phyloP scores from a whole-genome alignment of 345 rosid genomes.

The Turritis glabra region DNA sequence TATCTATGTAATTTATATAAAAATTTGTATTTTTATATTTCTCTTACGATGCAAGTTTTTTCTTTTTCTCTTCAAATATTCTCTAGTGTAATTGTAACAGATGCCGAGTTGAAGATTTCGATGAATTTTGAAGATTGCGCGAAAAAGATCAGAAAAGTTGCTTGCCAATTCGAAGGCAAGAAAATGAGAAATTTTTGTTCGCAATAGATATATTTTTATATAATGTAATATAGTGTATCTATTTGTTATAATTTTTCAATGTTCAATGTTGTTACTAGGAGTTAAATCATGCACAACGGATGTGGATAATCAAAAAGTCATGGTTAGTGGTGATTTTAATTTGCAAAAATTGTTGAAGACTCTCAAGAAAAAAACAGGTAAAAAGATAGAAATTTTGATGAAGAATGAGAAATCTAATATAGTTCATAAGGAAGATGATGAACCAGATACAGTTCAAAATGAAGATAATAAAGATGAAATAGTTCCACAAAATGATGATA shows the following conservation, averaged over 20 bases:
- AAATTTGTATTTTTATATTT: no score
- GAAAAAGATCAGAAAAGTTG: neutral
- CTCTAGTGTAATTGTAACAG: neutral
- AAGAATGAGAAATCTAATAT: neutral
- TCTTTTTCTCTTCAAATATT: neutral
- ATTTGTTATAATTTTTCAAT: neutral
- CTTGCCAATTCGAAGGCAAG: neutral
- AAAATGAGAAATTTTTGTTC: neutral
- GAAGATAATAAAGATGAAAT: neutral
- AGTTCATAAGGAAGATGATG: neutral
- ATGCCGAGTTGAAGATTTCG: neutral
- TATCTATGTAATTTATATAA: no score
- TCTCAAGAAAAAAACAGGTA: neutral
- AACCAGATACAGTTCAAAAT: neutral
- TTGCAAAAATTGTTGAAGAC: neutral
- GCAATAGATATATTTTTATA: neutral
- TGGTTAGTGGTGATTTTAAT: neutral
- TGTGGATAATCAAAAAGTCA: neutral
- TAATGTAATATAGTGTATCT: neutral
- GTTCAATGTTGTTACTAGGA: neutral
- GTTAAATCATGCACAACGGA: neutral
- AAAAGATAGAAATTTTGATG: neutral
- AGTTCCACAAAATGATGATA: neutral
- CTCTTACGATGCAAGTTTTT: neutral
- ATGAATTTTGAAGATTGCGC: neutral